Conservation (phyloP, 2,329 filamentous ascomycete genomes). For the Blastomyces gilchristii region DNA sequence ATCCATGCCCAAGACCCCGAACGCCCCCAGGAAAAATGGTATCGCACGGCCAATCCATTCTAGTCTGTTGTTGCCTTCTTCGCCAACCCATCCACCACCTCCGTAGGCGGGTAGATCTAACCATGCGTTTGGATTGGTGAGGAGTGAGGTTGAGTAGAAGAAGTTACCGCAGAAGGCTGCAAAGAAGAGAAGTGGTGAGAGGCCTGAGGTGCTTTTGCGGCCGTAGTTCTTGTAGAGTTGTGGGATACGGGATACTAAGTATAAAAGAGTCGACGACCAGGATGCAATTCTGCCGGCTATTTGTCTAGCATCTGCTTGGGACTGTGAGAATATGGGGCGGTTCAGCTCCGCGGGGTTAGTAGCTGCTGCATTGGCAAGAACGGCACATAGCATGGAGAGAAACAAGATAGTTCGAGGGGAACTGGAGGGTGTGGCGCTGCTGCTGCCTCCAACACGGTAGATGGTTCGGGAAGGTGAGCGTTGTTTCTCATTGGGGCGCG, state of each 20-base stretch:
- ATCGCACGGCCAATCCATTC: constrained; percentile 50
- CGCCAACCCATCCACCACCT: constrained; percentile 50
- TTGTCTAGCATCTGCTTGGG: constrained; percentile 29
- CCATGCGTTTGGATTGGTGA: constrained; percentile 57
- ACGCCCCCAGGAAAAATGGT: constrained; percentile 57
- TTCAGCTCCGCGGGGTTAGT: constrained; percentile 20
- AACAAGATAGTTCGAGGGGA: constrained; percentile 38
- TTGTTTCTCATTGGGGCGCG: constrained; percentile 29
- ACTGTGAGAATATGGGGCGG: constrained; percentile 12
- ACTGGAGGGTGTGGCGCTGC: constrained; percentile 22
- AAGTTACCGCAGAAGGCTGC: constrained; percentile 59
- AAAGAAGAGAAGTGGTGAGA: constrained; percentile 53
- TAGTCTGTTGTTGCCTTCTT: constrained; percentile 43
- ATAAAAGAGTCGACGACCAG: constrained; percentile 48
- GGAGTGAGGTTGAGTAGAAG: constrained; percentile 54
- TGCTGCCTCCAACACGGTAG: constrained; percentile 20
- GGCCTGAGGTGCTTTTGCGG: constrained; percentile 53
- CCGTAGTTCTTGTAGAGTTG: constrained; percentile 57
- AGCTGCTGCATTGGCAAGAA: constrained; percentile 34
- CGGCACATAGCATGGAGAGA: constrained; percentile 36
- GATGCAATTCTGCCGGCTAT: constrained; percentile 44
- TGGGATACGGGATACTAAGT: constrained; percentile 51
- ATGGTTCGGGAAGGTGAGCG: constrained; percentile 23
- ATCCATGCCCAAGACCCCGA: constrained; percentile 53
- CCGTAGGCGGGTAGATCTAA: constrained; percentile 46